Evolutionary conservation across 331 rosid genomes (phyloP).

Genomic region (Phaseolus coccineus): DNA sequence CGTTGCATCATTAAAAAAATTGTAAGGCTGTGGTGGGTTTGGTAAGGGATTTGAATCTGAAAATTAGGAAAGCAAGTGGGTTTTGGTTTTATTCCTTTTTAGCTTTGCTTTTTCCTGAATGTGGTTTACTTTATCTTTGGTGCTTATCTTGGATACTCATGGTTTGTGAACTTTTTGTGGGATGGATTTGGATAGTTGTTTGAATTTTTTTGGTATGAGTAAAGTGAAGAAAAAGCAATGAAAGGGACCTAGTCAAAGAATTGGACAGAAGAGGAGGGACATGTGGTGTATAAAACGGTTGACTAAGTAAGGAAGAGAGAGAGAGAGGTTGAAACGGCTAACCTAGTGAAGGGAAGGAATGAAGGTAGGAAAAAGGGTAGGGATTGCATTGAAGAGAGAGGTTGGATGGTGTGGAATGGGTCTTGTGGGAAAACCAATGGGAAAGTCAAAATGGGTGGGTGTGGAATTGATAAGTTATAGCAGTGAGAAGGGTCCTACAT

Average conservation of each 20-base stretch:
- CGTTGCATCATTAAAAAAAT: constrained; percentile 25
- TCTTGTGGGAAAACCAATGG: background rate
- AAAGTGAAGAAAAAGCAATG: constrained; percentile 45
- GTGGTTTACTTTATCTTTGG: constrained; percentile 47
- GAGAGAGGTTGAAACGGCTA: background rate
- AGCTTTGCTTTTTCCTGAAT: background rate
- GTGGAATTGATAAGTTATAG: constrained; percentile 42
- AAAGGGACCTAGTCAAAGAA: constrained; percentile 65
- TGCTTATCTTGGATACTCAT: constrained; percentile 30
- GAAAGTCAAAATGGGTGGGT: constrained; percentile 47
- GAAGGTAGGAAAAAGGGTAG: constrained; percentile 48
- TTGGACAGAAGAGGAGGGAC: constrained; percentile 57
- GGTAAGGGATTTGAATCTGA: constrained; percentile 55
- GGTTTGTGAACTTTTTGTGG: background rate
- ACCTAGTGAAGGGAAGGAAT: constrained; percentile 1
- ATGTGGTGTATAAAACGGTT: constrained; percentile 1
- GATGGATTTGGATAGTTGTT: constrained; percentile 38
- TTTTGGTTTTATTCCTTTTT: background rate
- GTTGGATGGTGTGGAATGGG: constrained; percentile 48
- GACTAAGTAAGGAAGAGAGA: constrained; percentile 16
- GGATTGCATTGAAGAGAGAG: too few relatives aligned
- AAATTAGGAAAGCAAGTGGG: constrained; percentile 25
- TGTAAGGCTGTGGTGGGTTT: constrained; percentile 61
- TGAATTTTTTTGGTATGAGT: constrained; percentile 7
- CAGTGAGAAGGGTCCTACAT: constrained; percentile 34